Conservation (phyloP, 2,329 filamentous ascomycete species). For the Venturia carpophila region DNA sequence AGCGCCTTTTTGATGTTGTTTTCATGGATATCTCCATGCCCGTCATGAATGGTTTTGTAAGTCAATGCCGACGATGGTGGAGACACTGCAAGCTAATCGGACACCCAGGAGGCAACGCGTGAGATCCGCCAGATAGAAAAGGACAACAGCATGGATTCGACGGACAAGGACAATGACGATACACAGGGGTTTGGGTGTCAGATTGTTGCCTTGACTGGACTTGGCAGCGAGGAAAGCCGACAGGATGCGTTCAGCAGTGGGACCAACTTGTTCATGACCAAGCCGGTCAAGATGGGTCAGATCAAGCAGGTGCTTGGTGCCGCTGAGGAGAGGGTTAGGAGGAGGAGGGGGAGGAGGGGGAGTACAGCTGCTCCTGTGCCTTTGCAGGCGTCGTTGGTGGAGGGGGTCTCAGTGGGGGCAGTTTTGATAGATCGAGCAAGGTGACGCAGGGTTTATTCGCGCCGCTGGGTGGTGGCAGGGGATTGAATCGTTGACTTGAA, state of each 20-base stretch:
- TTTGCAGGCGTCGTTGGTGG: neutral
- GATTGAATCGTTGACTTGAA: too few relatives aligned
- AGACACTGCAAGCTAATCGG: neutral
- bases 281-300: constrained; percentile 27
- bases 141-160: constrained; percentile 26
- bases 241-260: constrained; percentile 27
- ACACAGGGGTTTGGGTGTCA: neutral
- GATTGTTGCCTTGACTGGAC: constrained; percentile 29
- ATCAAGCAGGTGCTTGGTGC: constrained; percentile 19
- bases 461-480: too few relatives aligned
- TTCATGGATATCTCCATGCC: constrained; percentile 51
- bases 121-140: constrained; percentile 44
- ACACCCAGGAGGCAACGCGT: constrained; percentile 34
- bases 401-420: neutral
- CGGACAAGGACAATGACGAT: too few relatives aligned
- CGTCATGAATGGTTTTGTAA: constrained; percentile 42
- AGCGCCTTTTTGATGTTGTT: constrained; percentile 21
- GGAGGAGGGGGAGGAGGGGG: neutral
- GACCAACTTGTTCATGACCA: constrained; percentile 29
- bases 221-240: constrained; percentile 25
- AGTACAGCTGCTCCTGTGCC: neutral
- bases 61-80: constrained; percentile 19
- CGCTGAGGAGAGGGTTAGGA: neutral
- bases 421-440: neutral
- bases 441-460: neutral